A percentile compares a stretch with the other conserved stretches of the same genome.
These are phyloP conservation scores for Elaeis guineensis DNA, from an alignment of 176 grass and related monocot genomes.

Conservation along the genomic window DNA sequence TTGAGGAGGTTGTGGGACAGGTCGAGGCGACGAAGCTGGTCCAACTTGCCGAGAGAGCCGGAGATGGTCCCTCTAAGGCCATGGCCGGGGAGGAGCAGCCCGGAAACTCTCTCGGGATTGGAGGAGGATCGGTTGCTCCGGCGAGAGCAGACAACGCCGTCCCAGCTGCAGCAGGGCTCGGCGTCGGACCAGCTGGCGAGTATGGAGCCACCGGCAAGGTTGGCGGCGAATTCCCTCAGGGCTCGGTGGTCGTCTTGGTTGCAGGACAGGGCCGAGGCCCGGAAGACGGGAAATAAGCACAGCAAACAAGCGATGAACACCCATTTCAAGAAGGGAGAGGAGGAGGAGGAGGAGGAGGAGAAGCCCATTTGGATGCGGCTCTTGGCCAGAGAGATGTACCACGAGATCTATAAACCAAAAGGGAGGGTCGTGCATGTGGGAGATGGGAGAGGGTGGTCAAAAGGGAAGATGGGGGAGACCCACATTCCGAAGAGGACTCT, in stretches of 20 bases:
- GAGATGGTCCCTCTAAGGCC: slow-evolving; percentile 11
- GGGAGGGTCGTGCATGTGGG: neutral
- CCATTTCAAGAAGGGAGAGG: slow-evolving; percentile 7
- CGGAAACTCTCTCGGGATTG: slow-evolving; percentile 20
- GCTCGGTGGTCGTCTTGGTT: slow-evolving; percentile 52
- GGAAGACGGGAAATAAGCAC: neutral
- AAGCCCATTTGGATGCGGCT: neutral
- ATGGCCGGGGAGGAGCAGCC: slow-evolving; percentile 28
- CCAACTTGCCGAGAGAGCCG: neutral
- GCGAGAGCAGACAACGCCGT: slow-evolving; percentile 43
- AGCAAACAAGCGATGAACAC: slow-evolving; percentile 14
- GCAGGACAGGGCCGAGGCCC: slow-evolving; percentile 23
- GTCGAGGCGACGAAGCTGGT: neutral
- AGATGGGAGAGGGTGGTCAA: slow-evolving; percentile 1
- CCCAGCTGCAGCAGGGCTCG: slow-evolving; percentile 48
- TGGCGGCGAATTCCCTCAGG: slow-evolving; percentile 49
- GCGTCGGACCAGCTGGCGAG: slow-evolving; percentile 28
- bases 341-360: neutral
- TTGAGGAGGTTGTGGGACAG: slow-evolving; percentile 12
- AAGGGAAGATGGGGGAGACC: slow-evolving; percentile 4
- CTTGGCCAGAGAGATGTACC: neutral
- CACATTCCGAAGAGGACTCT: slow-evolving; percentile 15
- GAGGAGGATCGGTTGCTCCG: slow-evolving; percentile 3
- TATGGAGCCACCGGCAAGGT: slow-evolving; percentile 29
- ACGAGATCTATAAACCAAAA: neutral